Conservation (phyloP, 805 yeast genomes). For the Ogataea haglerorum region DNA sequence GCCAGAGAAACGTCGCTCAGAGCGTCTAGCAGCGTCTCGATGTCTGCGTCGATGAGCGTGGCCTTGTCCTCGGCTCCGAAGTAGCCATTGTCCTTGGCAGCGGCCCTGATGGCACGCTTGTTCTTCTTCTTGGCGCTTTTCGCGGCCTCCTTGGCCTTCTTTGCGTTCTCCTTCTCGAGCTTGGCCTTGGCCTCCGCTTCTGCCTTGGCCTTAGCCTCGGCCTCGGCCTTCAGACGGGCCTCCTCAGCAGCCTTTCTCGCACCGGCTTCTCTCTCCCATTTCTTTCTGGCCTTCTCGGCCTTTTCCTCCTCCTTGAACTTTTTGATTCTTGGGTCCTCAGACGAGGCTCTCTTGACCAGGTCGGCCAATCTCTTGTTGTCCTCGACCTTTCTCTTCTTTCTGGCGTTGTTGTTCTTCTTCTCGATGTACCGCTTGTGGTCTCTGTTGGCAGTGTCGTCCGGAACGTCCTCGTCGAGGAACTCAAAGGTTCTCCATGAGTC, state of each 20-base stretch:
- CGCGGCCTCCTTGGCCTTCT: conserved; percentile 89
- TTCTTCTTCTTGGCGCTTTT: conserved; percentile 96
- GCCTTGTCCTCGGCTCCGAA: conserved; percentile 76
- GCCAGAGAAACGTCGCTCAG: conserved; percentile 77
- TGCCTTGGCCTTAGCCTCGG: conserved; percentile 76
- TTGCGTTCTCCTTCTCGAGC: conserved; percentile 57
- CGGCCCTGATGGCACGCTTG: conserved; percentile 55
- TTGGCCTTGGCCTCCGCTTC: conserved; percentile 73
- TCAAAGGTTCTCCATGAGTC: conserved; percentile 99
- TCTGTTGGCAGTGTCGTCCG: conserved; percentile 98
- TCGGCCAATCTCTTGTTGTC: conserved; percentile 88
- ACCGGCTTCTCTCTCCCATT: conserved; percentile 98
- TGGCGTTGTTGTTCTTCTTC: conserved; percentile 93
- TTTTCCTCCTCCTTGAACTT: conserved; percentile 90
- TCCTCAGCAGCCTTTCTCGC: conserved; percentile 94
- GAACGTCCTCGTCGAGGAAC: conserved; percentile 97
- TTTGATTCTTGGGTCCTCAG: conserved; percentile 94
- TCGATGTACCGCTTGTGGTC: conserved; percentile 98
- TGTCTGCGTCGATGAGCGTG: conserved; percentile 68
- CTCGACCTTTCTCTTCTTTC: conserved; percentile 97
- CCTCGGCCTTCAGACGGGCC: conserved; percentile 81
- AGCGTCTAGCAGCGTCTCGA: conserved; percentile 72
- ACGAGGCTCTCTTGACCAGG: conserved; percentile 80
- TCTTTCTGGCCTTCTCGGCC: conserved; percentile 88
- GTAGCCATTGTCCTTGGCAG: conserved; percentile 80